phyloP scores from a whole-genome alignment of 306 rosid species.

The Vigna mungo region DNA sequence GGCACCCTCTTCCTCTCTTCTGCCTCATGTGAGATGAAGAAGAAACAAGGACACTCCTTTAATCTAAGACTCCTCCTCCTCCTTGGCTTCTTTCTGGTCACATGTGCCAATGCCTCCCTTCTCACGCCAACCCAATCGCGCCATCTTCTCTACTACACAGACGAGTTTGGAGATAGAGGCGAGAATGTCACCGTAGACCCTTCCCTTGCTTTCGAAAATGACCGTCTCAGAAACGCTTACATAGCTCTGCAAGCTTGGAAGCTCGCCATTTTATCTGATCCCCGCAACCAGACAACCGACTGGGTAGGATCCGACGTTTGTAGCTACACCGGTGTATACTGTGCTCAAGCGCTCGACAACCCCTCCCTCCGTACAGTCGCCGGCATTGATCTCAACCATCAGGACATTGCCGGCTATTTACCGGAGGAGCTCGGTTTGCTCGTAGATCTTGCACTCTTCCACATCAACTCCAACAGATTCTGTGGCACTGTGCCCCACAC shows the following conservation, averaged over 20 bases:
- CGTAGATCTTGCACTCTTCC: constrained; percentile 64
- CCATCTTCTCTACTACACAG: constrained; percentile 80
- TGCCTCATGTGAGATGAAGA: constrained; percentile 71
- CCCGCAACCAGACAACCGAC: constrained; percentile 51
- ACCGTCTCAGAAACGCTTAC: constrained; percentile 62
- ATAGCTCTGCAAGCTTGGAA: constrained; percentile 75
- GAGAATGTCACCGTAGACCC: constrained; percentile 58
- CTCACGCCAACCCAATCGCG: constrained; percentile 59
- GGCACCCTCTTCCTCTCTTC: too few species aligned
- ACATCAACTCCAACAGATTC: constrained; percentile 72
- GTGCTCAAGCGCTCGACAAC: constrained; percentile 55
- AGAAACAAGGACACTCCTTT: constrained; percentile 50
- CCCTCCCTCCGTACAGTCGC: constrained; percentile 62
- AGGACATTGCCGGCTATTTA: constrained; percentile 75
- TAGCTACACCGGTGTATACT: constrained; percentile 66
- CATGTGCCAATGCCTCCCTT: background rate
- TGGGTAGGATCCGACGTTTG: constrained; percentile 76
- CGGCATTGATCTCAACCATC: constrained; percentile 82
- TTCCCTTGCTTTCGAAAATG: constrained; percentile 55
- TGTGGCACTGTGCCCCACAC: constrained; percentile 69
- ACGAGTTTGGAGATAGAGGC: constrained; percentile 82
- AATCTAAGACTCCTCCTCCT: constrained; percentile 19
- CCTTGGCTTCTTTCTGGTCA: constrained; percentile 20
- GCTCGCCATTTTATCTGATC: constrained; percentile 75
- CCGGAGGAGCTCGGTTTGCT: constrained; percentile 70